Percentiles rank a stretch among this genome's conserved stretches.
phyloP scores from a whole-genome alignment of 441 rosid species.

The Omphalea diandra region DNA sequence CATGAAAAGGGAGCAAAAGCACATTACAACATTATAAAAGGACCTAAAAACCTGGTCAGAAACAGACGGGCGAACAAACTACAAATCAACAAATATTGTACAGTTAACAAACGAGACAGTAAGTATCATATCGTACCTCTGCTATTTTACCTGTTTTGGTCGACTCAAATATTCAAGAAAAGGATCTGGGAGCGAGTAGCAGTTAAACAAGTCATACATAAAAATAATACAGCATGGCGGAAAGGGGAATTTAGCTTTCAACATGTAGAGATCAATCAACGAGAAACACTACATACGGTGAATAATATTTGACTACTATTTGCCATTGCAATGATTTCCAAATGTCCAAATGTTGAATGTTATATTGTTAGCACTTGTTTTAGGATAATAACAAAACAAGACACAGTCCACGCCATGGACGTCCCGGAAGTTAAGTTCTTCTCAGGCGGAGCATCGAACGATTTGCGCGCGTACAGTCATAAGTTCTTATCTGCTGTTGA shows the following conservation, averaged over 20 bases:
- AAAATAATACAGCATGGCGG: conserved; percentile 9
- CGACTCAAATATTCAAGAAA: neutral
- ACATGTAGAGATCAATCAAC: neutral
- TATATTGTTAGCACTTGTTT: too few relatives aligned
- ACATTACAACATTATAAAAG: neutral
- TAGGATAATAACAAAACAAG: too few relatives aligned
- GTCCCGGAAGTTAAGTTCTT: neutral
- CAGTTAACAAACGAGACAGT: conserved; percentile 12
- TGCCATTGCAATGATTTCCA: neutral
- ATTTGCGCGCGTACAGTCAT: neutral
- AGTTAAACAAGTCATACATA: neutral
- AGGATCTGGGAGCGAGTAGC: neutral
- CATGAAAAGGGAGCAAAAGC: conserved; percentile 27
- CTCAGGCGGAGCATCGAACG: conserved; percentile 7
- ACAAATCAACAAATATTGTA: conserved; percentile 8
- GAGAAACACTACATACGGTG: neutral
- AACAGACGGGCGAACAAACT: conserved; percentile 11
- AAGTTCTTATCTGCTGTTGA: too few relatives aligned
- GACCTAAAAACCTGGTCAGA: conserved; percentile 14
- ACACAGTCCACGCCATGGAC: too few relatives aligned
- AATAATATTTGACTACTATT: neutral
- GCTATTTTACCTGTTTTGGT: neutral
- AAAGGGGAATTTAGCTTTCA: neutral
- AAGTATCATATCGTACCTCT: neutral
- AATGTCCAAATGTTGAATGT: too few relatives aligned